Evolutionary conservation across 441 rosid genomes (phyloP).

Genomic region (Macaranga tanarius): DNA sequence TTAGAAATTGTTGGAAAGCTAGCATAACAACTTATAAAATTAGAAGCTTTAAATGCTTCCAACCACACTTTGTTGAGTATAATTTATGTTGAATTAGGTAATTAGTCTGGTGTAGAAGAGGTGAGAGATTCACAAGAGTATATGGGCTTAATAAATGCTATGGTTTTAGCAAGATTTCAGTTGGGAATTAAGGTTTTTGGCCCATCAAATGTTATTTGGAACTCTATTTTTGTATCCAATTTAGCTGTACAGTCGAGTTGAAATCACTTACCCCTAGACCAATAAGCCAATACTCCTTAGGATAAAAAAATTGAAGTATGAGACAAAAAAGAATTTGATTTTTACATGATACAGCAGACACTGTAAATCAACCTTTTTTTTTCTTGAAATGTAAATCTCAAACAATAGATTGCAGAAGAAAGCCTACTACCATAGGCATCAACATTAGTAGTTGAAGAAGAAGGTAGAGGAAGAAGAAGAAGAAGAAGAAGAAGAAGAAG

Average conservation of each 20-base stretch:
- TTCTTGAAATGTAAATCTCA: too few species aligned
- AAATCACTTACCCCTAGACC: not conserved
- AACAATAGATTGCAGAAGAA: too few species aligned
- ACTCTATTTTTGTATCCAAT: not conserved
- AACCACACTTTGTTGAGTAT: conserved; percentile 47
- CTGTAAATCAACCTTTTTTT: not conserved
- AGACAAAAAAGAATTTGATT: not conserved
- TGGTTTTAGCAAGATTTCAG: conserved; percentile 46
- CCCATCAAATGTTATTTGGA: not conserved
- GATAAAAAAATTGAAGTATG: not conserved
- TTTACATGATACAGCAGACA: not conserved
- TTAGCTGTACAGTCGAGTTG: not conserved
- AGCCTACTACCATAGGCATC: too few species aligned
- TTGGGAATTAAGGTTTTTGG: not conserved
- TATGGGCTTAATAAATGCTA: conserved; percentile 36
- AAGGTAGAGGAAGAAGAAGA: too few species aligned
- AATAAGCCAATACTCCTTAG: not conserved
- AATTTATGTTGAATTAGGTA: conserved; percentile 41
- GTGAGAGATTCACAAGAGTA: conserved; percentile 41
- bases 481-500: too few species aligned
- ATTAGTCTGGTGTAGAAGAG: conserved; percentile 45
- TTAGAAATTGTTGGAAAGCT: conserved; percentile 34
- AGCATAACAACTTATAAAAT: conserved; percentile 34
- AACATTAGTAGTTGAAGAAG: too few species aligned
- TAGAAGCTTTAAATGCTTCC: conserved; percentile 49